Evolutionary conservation across 164 flowering plant species (phyloP).

Genomic region (Sedum album): DNA sequence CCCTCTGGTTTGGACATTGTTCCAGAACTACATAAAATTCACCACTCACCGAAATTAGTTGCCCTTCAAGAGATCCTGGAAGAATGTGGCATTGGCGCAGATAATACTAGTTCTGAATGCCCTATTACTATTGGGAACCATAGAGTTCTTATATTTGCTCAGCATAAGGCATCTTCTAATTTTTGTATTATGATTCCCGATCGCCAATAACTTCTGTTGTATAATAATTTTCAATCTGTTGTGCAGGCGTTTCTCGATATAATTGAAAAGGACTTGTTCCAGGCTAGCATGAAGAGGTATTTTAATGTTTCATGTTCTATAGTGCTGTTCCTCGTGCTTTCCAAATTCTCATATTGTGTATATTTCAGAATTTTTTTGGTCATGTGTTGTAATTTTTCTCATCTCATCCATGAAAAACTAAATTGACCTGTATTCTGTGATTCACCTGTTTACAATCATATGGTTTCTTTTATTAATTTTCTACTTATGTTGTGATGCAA

Average conservation of each 20-base stretch:
- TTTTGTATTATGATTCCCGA: not conserved
- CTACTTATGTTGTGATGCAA: too few relatives aligned
- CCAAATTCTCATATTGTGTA: not conserved
- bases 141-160: conserved; percentile 92
- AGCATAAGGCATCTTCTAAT: conserved; percentile 58
- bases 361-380: not conserved
- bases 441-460: too few relatives aligned
- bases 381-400: not conserved
- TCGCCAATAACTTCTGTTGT: conserved; percentile 3
- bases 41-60: conserved; percentile 90
- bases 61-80: conserved; percentile 95
- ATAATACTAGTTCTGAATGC: conserved; percentile 59
- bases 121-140: conserved; percentile 70
- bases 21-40: conserved; percentile 69
- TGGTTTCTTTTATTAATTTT: too few relatives aligned
- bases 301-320: not conserved
- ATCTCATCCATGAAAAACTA: not conserved
- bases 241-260: conserved; percentile 86
- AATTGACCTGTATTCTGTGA: not conserved
- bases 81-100: conserved; percentile 97
- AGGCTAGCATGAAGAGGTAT: conserved; percentile 76
- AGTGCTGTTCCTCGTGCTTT: not conserved
- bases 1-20: conserved; percentile 42
- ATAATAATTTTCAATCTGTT: conserved; percentile 8
- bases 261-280: conserved; percentile 91